Evolutionary conservation across 1,139 yeast species (phyloP).

Genomic region (Sugiyamaella pinicola): DNA sequence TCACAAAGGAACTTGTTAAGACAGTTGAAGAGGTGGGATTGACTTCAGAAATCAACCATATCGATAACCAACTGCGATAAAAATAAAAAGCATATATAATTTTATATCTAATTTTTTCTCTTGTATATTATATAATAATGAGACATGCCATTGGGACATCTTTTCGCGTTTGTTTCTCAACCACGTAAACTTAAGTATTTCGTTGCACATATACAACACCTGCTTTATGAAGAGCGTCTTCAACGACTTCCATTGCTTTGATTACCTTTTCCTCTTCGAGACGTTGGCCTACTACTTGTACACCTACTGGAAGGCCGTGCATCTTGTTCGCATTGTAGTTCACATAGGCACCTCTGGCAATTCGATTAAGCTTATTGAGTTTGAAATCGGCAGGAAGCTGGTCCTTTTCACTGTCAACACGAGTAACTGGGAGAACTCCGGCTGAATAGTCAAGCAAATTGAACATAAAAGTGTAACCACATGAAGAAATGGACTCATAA

Average conservation of each 20-base stretch:
- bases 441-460: constrained; percentile 61
- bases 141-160: neutral
- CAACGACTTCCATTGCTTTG: constrained; percentile 46
- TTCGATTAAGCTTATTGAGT: constrained; percentile 41
- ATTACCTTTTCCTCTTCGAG: constrained; percentile 65
- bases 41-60: constrained; percentile 66
- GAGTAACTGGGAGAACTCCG: constrained; percentile 61
- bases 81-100: neutral
- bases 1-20: constrained; percentile 92
- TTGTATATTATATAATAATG: constrained; percentile 11
- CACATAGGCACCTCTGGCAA: constrained; percentile 46
- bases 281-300: constrained; percentile 61
- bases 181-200: constrained; percentile 29
- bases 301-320: constrained; percentile 66
- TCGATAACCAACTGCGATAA: constrained; percentile 32
- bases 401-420: constrained; percentile 54
- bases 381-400: constrained; percentile 40
- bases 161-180: no score
- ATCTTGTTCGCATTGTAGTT: constrained; percentile 58
- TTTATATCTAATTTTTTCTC: neutral
- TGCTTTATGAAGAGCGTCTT: constrained; percentile 40
- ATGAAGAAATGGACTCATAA: constrained; percentile 43
- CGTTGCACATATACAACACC: constrained; percentile 38
- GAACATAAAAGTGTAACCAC: constrained; percentile 60
- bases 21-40: constrained; percentile 93